Evolutionary conservation across 1,139 yeast species (phyloP).

Genomic region (Debaryomyces fabryi): DNA sequence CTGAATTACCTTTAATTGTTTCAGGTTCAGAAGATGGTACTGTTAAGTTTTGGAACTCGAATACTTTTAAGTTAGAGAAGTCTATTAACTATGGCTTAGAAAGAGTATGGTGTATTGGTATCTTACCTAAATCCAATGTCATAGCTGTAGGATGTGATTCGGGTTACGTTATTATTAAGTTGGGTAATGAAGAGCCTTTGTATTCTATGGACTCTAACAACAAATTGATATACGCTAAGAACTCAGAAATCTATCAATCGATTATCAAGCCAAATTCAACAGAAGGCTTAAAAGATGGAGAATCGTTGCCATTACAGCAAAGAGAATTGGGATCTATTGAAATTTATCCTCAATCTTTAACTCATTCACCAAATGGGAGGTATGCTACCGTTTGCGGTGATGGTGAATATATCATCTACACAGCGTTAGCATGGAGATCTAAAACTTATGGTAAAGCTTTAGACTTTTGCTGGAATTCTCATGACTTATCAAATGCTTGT

Average conservation of each 20-base stretch:
- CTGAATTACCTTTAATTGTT: slow-evolving; percentile 85
- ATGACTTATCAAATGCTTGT: slow-evolving; percentile 68
- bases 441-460: slow-evolving; percentile 88
- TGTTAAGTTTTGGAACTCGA: slow-evolving; percentile 76
- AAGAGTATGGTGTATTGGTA: slow-evolving; percentile 94
- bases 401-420: slow-evolving; percentile 94
- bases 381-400: slow-evolving; percentile 97
- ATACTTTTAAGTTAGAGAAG: slow-evolving; percentile 84
- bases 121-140: slow-evolving; percentile 75
- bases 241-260: slow-evolving; percentile 85
- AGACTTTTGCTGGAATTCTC: slow-evolving; percentile 91
- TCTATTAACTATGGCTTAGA: slow-evolving; percentile 89
- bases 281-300: slow-evolving; percentile 78
- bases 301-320: slow-evolving; percentile 68
- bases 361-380: slow-evolving; percentile 96
- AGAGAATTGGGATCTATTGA: slow-evolving; percentile 93
- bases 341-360: slow-evolving; percentile 82
- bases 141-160: slow-evolving; percentile 94
- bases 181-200: slow-evolving; percentile 94
- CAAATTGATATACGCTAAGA: slow-evolving; percentile 87
- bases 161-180: slow-evolving; percentile 81
- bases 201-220: slow-evolving; percentile 92
- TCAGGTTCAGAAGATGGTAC: slow-evolving; percentile 88
- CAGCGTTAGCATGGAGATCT: slow-evolving; percentile 98
- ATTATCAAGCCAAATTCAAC: slow-evolving; percentile 71